phyloP scores from a whole-genome alignment of 768 basidiomycete species.

The Lanmaoa pseudosensibilis region DNA sequence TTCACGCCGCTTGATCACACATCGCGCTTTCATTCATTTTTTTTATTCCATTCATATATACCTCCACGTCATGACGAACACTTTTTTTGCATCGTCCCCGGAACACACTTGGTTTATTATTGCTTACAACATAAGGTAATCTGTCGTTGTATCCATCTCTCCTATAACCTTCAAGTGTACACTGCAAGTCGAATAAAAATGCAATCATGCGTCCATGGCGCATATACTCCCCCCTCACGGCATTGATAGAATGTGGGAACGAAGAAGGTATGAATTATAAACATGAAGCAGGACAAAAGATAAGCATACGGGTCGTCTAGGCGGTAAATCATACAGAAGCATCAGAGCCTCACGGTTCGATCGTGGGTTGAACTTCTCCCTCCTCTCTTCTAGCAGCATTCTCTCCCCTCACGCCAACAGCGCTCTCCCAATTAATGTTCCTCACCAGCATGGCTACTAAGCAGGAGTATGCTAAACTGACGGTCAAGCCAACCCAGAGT shows the following conservation, averaged over 20 bases:
- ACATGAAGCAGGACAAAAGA: background rate
- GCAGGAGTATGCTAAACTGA: slow-evolving; percentile 1
- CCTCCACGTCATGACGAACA: slow-evolving; percentile 17
- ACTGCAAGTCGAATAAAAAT: slow-evolving; percentile 14
- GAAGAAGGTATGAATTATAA: background rate
- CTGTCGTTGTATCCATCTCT: slow-evolving; percentile 21
- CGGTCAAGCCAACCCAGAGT: no score
- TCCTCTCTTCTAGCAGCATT: background rate
- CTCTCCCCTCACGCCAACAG: background rate
- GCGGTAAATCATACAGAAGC: background rate
- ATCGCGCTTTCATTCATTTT: background rate
- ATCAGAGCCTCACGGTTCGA: background rate
- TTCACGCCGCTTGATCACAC: slow-evolving; percentile 5
- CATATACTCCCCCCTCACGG: background rate
- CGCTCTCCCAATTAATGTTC: slow-evolving; percentile 19
- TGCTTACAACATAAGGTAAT: slow-evolving; percentile 28
- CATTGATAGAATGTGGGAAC: background rate
- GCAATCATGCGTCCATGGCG: slow-evolving; percentile 1
- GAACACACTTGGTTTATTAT: slow-evolving; percentile 19
- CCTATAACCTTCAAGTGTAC: slow-evolving; percentile 14
- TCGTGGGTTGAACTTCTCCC: background rate
- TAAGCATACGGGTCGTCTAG: background rate
- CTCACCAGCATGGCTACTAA: slow-evolving; percentile 23
- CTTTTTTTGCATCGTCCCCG: slow-evolving; percentile 16
- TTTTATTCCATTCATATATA: slow-evolving; percentile 28